Evolutionary conservation across 306 rosid species (phyloP).

Genomic region (Calophaca sinica): DNA sequence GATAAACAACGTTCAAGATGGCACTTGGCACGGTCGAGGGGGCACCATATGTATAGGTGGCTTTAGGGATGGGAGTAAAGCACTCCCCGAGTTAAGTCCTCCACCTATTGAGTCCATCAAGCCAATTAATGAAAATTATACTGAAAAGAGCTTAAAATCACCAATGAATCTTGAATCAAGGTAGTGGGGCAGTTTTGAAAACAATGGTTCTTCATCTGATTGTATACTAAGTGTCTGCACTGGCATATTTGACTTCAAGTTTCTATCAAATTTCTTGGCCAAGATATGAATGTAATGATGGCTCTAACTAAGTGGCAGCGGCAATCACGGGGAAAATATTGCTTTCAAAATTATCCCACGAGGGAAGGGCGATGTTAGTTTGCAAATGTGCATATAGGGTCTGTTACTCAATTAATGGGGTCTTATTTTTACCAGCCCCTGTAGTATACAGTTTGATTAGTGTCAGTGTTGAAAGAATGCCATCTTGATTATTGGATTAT

Average conservation of each 20-base stretch:
- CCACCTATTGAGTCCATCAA: constrained; percentile 64
- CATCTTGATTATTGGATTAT: constrained; percentile 29
- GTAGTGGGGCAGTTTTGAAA: constrained; percentile 31
- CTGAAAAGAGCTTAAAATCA: constrained; percentile 40
- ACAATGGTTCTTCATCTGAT: constrained; percentile 27
- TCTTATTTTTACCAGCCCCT: constrained; percentile 47
- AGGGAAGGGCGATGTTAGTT: constrained; percentile 33
- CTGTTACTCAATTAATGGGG: constrained; percentile 46
- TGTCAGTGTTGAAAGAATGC: constrained; percentile 40
- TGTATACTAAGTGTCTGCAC: constrained; percentile 24
- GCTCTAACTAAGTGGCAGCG: constrained; percentile 13
- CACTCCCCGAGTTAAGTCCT: constrained; percentile 64
- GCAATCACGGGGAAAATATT: constrained; percentile 20
- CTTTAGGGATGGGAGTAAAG: constrained; percentile 63
- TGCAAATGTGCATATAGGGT: constrained; percentile 37
- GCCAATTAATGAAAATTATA: constrained; percentile 44
- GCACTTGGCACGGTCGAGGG: constrained; percentile 98
- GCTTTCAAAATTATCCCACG: constrained; percentile 15
- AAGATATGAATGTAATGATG: constrained; percentile 13
- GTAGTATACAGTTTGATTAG: constrained; percentile 20
- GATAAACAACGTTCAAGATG: constrained; percentile 95
- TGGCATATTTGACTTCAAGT: constrained; percentile 13
- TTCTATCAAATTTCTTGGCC: constrained; percentile 21
- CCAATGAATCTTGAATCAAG: constrained; percentile 46
- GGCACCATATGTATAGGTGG: constrained; percentile 82